A percentile compares a stretch with the other conserved stretches of the same genome.
These are phyloP conservation scores for Globisporangium cederbergense DNA, from an alignment of 352 stramenopile species.

Conservation along the genomic window DNA sequence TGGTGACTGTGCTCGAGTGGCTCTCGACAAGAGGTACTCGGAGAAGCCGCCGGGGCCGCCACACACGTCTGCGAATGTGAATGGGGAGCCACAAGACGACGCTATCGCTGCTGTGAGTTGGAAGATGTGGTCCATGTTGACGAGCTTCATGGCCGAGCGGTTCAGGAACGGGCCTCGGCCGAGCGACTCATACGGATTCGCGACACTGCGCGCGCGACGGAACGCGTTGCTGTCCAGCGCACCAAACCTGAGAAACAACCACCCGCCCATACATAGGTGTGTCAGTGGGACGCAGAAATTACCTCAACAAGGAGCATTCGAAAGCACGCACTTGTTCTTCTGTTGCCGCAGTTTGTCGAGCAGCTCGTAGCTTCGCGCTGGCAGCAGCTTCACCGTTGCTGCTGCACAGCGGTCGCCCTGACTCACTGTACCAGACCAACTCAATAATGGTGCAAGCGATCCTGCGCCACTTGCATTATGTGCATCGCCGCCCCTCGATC, in stretches of 20 bases:
- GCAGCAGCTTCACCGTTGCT: conserved; percentile 3
- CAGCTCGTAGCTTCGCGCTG: conserved; percentile 16
- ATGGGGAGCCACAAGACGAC: conserved; percentile 9
- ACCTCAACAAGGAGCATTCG: not conserved
- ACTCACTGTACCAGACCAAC: not conserved
- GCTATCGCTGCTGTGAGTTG: conserved; percentile 28
- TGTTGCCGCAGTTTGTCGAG: conserved; percentile 31
- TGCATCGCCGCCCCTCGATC: not conserved
- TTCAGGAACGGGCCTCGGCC: conserved; percentile 70
- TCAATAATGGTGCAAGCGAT: not conserved
- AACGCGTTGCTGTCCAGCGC: conserved; percentile 33
- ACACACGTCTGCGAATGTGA: conserved; percentile 75
- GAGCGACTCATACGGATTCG: conserved; percentile 59
- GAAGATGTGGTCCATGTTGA: conserved; percentile 68
- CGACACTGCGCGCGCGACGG: conserved; percentile 29
- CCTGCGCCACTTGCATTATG: not conserved
- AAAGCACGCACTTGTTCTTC: conserved; percentile 25
- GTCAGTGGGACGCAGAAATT: too few relatives aligned
- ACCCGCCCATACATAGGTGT: not conserved
- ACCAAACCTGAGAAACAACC: conserved; percentile 30
- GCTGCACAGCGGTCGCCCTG: not conserved
- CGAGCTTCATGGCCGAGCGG: conserved; percentile 80
- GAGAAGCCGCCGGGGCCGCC: conserved; percentile 78
- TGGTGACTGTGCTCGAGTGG: not conserved
- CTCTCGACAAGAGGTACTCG: conserved; percentile 73